Evolutionary conservation across 345 rosid species (phyloP).

Genomic region (Combretum micranthum): DNA sequence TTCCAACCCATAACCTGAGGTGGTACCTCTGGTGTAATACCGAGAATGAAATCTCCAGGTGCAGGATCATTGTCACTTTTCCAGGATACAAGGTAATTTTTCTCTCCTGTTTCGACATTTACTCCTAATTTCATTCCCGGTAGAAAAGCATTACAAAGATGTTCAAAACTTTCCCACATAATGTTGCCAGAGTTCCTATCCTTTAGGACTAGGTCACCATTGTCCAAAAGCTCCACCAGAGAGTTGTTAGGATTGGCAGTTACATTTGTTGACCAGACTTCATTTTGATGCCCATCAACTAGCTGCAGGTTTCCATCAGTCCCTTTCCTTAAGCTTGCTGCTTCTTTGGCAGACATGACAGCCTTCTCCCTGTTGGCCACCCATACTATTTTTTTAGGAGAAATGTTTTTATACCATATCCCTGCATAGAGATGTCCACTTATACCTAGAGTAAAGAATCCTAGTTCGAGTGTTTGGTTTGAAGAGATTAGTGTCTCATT

Average conservation of each 20-base stretch:
- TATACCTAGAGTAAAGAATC: slow-evolving; percentile 8
- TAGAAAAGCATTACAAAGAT: slow-evolving; percentile 31
- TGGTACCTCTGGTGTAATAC: slow-evolving; percentile 19
- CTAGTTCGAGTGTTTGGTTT: slow-evolving; percentile 11
- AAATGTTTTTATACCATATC: slow-evolving; percentile 6
- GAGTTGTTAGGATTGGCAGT: slow-evolving; percentile 5
- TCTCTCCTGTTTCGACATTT: no score
- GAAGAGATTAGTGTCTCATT: slow-evolving; percentile 7
- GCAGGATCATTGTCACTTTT: no score
- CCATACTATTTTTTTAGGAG: slow-evolving; percentile 21
- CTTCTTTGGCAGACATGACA: slow-evolving; percentile 10
- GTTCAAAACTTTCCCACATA: slow-evolving; percentile 38
- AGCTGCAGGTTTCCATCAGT: slow-evolving; percentile 21
- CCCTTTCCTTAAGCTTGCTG: no score
- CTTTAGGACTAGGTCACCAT: no score
- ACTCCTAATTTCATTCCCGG: slow-evolving; percentile 33
- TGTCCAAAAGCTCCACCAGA: slow-evolving; percentile 23
- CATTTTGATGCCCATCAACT: slow-evolving; percentile 2
- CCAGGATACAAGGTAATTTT: no score
- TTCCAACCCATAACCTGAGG: slow-evolving; percentile 22
- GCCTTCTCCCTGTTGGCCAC: slow-evolving; percentile 35
- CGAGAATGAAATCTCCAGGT: no score
- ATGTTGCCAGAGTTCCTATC: slow-evolving; percentile 1
- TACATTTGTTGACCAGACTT: slow-evolving; percentile 23
- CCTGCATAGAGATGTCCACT: slow-evolving; percentile 3